A percentile compares a stretch with the other conserved stretches of the same genome.
Evolutionary conservation across 2,329 filamentous ascomycete species (phyloP).

Genomic region (Botrytis galanthina): DNA sequence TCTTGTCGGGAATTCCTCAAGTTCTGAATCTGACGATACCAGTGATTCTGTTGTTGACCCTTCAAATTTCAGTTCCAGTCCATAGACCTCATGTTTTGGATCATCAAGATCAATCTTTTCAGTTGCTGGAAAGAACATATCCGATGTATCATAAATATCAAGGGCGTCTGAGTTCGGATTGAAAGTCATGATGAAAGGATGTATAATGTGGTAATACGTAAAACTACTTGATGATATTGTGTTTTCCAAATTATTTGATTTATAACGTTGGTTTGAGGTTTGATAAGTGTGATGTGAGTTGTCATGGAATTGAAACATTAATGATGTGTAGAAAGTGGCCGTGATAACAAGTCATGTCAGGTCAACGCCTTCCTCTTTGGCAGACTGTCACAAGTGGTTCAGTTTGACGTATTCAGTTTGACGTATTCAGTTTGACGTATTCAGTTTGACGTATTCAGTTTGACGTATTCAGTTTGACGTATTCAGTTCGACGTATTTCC

Average conservation of each 20-base stretch:
- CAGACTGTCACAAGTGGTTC: too few species aligned
- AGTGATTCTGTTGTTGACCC: neutral
- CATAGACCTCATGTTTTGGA: neutral
- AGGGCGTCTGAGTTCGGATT: neutral
- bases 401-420: too few species aligned
- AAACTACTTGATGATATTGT: neutral
- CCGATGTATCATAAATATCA: neutral
- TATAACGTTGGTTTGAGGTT: neutral
- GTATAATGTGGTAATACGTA: neutral
- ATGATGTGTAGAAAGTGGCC: too few species aligned
- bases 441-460: too few species aligned
- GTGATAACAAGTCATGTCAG: neutral
- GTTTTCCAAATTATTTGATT: neutral
- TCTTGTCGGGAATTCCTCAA: neutral
- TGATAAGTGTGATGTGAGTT: neutral
- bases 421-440: too few species aligned
- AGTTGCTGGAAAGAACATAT: neutral
- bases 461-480: too few species aligned
- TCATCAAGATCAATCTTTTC: neutral
- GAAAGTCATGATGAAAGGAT: neutral
- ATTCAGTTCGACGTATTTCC: neutral
- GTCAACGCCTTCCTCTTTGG: neutral
- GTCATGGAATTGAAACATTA: too few species aligned
- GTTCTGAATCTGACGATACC: neutral
- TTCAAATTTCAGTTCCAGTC: neutral